Evolutionary conservation across 371 early-diverging fungal species (phyloP), one percentile per base, ranked within the genome.

Genomic region (Capillidium heterosporum): DNA sequence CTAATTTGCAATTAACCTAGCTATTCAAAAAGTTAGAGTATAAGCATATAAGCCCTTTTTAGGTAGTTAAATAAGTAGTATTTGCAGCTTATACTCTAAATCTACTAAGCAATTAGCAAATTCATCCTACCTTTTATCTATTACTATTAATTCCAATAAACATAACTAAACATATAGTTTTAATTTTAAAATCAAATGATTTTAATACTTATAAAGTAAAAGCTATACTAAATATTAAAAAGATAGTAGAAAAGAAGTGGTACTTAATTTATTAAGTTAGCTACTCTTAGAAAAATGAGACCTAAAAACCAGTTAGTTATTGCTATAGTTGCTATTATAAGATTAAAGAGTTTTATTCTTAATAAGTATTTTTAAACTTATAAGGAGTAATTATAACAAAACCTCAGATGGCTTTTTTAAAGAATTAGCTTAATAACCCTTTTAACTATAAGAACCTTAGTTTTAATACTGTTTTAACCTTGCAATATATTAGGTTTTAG

Each of bases 221-320:
- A n/a, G n/a, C n/a, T n/a, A n/a, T n/a, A n/a, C n/a, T n/a, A n/a
- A n/a, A n/a, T n/a, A n/a, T n/a, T n/a, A 7, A 19, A 1, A 26
- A 46, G 21, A n/a, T 24, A 7, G 21, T 17, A 39, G 8, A 23
- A 1, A 40, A 50, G n/a, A 7, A n/a, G 11, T 21, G 53, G 1
- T 59, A 44, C 24, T 32, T 50, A 17, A 47, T 59, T 40, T 26
- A 59, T 15, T 59, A 44, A 53, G 43, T 19, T 21, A 44, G 59
- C 21, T 59, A 52, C 31, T 17, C 31, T n/a, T 23, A 17, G 21
- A 26, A 49, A 17, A 51, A 58, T 11, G 40, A 17, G 1, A 58
- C 35, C 1, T 58, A 51, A 41, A 23, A 50, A 50, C 41, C 58
- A 7, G 50, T 24, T n/a, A 13, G n/a, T 27, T 24, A 41, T n/a